phyloP scores from a whole-genome alignment of 495 filamentous ascomycete genomes.

The Jackrogersella multiformis region DNA sequence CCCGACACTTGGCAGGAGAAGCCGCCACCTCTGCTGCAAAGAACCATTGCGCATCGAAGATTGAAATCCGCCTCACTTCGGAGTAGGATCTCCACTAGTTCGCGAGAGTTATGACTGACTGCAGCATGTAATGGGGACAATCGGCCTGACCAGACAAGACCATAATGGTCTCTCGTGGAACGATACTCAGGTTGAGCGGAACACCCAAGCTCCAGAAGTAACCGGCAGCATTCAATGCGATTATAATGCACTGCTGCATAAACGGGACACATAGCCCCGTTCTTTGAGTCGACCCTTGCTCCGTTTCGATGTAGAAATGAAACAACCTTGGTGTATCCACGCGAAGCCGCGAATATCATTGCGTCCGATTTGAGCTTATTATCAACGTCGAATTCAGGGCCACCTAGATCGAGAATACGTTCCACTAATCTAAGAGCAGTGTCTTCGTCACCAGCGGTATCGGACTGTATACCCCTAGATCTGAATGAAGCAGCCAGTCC shows the following conservation, averaged over 20 bases:
- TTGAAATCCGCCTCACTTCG: not conserved
- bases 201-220: slow-evolving; percentile 20
- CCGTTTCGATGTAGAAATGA: slow-evolving; percentile 14
- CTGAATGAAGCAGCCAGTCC: slow-evolving; percentile 11
- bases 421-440: slow-evolving; percentile 9
- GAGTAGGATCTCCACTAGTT: not conserved
- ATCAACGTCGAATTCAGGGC: not conserved
- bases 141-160: no score
- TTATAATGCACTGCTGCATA: not conserved
- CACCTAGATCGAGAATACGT: not conserved
- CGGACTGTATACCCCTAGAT: not conserved
- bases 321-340: slow-evolving; percentile 18
- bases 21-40: no score
- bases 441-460: not conserved
- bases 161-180: not conserved
- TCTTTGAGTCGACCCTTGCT: not conserved
- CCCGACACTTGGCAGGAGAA: no score
- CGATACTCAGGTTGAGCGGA: slow-evolving; percentile 3
- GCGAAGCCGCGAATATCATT: slow-evolving; percentile 13
- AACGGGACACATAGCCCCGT: not conserved
- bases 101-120: not conserved
- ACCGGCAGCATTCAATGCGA: slow-evolving; percentile 7
- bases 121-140: slow-evolving; percentile 7
- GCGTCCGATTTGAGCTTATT: slow-evolving; percentile 6
- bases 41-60: not conserved